Evolutionary conservation across 345 rosid genomes (phyloP).

Genomic region (Gynandropsis gynandra): DNA sequence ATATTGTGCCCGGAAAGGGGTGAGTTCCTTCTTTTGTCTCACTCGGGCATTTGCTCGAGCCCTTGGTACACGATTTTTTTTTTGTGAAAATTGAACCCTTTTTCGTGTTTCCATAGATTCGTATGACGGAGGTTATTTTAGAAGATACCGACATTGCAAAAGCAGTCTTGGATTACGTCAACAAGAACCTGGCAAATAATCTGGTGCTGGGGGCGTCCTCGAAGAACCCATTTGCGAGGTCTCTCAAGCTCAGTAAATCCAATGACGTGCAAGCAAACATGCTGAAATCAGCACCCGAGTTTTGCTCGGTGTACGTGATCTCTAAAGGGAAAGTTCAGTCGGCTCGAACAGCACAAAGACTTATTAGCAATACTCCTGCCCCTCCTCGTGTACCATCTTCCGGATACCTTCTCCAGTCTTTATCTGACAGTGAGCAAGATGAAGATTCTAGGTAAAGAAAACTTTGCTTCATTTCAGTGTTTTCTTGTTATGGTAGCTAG

Average conservation of each 20-base stretch:
- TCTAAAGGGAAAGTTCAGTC: slow-evolving; percentile 66
- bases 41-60: slow-evolving; percentile 13
- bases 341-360: slow-evolving; percentile 43
- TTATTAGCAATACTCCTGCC: slow-evolving; percentile 35
- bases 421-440: slow-evolving; percentile 29
- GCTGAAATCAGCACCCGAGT: slow-evolving; percentile 56
- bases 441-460: slow-evolving; percentile 33
- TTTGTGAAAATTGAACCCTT: background rate
- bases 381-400: slow-evolving; percentile 45
- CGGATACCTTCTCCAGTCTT: slow-evolving; percentile 22
- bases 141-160: slow-evolving; percentile 56
- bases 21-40: slow-evolving; percentile 19
- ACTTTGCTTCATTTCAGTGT: background rate
- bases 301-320: slow-evolving; percentile 68
- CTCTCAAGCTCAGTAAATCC: slow-evolving; percentile 42
- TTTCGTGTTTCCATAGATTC: slow-evolving; percentile 33
- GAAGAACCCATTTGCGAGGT: slow-evolving; percentile 60
- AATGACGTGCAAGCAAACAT: slow-evolving; percentile 43
- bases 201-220: slow-evolving; percentile 61
- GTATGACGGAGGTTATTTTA: slow-evolving; percentile 46
- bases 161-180: slow-evolving; percentile 51
- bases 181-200: slow-evolving; percentile 45
- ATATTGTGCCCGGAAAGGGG: slow-evolving; percentile 84
- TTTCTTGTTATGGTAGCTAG: no score
- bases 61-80: slow-evolving; percentile 3